Conservation (phyloP, 2,329 filamentous ascomycete genomes). For the Penicillium sp. region DNA sequence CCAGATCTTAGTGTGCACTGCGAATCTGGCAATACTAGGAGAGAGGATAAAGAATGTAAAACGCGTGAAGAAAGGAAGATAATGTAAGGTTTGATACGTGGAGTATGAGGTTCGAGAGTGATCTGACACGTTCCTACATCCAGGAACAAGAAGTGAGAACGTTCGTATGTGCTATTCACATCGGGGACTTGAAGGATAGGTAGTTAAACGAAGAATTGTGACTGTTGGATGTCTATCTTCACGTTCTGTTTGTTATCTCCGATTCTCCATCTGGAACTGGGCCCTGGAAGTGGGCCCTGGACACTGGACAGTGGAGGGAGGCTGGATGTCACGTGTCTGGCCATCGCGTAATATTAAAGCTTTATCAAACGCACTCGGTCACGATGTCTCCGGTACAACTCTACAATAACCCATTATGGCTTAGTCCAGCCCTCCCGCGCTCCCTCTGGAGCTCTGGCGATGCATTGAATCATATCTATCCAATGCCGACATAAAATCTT, state of each 20-base stretch:
- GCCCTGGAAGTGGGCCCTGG: too few relatives aligned
- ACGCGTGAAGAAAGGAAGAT: background rate
- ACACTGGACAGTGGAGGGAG: too few relatives aligned
- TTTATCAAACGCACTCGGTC: too few relatives aligned
- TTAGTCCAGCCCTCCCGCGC: too few relatives aligned
- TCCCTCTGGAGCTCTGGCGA: too few relatives aligned
- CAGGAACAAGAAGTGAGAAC: background rate
- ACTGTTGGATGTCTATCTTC: background rate
- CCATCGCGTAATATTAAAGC: slow-evolving; percentile 6
- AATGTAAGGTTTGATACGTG: background rate
- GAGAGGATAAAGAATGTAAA: background rate
- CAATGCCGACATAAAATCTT: too few relatives aligned
- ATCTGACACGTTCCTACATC: too few relatives aligned
- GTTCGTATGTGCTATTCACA: background rate
- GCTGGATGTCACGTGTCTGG: slow-evolving; percentile 7
- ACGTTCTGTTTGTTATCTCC: background rate
- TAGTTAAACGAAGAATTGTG: background rate
- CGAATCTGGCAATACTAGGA: background rate
- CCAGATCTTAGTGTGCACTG: too few relatives aligned
- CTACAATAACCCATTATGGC: too few relatives aligned
- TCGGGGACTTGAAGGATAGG: background rate
- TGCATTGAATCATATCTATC: too few relatives aligned
- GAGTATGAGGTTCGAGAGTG: background rate
- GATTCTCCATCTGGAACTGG: background rate
- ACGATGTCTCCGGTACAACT: too few relatives aligned